A percentile compares a stretch with the other conserved stretches of the same genome.
phyloP scores from a whole-genome alignment of 495 filamentous ascomycete species.

The Aspergillus bertholletiae region DNA sequence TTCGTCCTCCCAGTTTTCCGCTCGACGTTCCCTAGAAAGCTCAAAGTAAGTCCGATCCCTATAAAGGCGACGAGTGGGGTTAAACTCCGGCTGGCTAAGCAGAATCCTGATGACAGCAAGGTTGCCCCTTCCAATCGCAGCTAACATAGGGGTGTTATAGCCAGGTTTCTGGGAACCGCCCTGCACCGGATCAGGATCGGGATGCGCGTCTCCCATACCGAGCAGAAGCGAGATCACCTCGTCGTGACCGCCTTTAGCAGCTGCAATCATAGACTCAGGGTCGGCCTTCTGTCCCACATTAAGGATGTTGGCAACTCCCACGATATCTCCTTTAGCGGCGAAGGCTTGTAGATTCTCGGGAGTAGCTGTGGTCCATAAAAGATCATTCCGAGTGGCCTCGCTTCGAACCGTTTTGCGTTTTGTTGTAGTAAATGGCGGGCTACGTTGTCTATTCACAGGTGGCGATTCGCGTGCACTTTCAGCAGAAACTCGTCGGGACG shows the following conservation, averaged over 20 bases:
- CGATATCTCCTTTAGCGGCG: slow-evolving; percentile 78
- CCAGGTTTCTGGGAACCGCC: slow-evolving; percentile 43
- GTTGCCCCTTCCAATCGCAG: slow-evolving; percentile 89
- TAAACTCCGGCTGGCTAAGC: slow-evolving; percentile 71
- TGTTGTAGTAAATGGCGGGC: slow-evolving; percentile 40
- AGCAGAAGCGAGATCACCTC: slow-evolving; percentile 81
- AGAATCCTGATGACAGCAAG: slow-evolving; percentile 76
- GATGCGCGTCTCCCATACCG: slow-evolving; percentile 73
- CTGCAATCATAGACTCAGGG: slow-evolving; percentile 80
- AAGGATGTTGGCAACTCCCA: slow-evolving; percentile 73
- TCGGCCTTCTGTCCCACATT: slow-evolving; percentile 75
- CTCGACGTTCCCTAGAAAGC: slow-evolving; percentile 73
- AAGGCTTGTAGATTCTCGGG: slow-evolving; percentile 73
- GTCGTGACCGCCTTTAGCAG: slow-evolving; percentile 88
- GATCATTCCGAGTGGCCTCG: slow-evolving; percentile 57
- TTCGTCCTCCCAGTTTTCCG: slow-evolving; percentile 88
- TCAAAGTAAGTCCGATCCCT: slow-evolving; percentile 78
- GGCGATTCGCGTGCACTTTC: slow-evolving; percentile 66
- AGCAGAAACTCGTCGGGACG: slow-evolving; percentile 62
- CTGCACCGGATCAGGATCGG: slow-evolving; percentile 67
- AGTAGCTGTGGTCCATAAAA: slow-evolving; percentile 59
- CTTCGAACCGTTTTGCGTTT: slow-evolving; percentile 56
- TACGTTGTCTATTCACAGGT: slow-evolving; percentile 41
- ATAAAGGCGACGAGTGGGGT: slow-evolving; percentile 65
- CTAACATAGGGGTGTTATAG: slow-evolving; percentile 85